A percentile compares a stretch with the other conserved stretches of the same genome.
Conservation (phyloP, 2,329 filamentous ascomycete species). For the Penicillium sumatraense region DNA sequence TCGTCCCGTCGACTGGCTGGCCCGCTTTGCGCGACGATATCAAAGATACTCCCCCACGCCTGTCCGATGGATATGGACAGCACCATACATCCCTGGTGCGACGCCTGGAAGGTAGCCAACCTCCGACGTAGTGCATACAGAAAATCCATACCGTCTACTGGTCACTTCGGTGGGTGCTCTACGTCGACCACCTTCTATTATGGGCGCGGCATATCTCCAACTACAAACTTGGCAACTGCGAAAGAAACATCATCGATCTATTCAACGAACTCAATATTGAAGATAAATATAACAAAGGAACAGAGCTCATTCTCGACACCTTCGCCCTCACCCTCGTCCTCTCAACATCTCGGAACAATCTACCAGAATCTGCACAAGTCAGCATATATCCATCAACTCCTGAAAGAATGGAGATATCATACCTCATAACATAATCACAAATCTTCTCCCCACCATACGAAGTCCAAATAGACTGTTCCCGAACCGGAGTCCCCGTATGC, state of each 20-base stretch:
- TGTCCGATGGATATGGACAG: too few species aligned
- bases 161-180: too few species aligned
- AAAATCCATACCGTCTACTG: too few species aligned
- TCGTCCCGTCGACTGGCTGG: too few species aligned
- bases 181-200: too few species aligned
- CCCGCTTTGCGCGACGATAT: too few species aligned
- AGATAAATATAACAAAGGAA: background rate
- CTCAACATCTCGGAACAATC: background rate
- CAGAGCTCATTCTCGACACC: background rate
- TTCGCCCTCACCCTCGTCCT: background rate
- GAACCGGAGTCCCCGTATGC: constrained; percentile 28
- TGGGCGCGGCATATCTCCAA: background rate
- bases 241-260: background rate
- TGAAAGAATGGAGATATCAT: too few species aligned
- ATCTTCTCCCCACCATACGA: constrained; percentile 29
- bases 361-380: background rate
- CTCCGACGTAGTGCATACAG: too few species aligned
- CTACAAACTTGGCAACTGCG: background rate
- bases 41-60: too few species aligned
- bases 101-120: too few species aligned
- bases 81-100: too few species aligned
- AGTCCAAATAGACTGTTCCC: constrained; percentile 33
- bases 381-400: too few species aligned
- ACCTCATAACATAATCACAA: constrained; percentile 31
- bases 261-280: background rate